Base-by-base conservation (phyloP, 148 eudicot species). In the Diospyros kaki region DNA sequence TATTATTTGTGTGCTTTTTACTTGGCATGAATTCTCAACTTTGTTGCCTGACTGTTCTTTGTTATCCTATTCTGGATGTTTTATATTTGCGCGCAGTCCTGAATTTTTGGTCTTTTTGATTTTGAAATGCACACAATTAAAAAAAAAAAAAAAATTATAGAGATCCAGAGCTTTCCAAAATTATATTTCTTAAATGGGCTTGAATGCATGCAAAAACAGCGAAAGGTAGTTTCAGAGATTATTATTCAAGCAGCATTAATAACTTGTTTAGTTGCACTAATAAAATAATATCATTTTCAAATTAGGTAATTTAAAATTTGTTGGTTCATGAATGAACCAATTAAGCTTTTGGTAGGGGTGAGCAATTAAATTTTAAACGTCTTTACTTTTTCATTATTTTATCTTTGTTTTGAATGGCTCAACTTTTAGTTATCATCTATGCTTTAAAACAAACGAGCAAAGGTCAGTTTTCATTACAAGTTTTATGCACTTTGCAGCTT, bases 1-100 rank as follows among this genome's bases (percentile, higher is more conserved):
- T 69, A 50, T 12, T 52, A 38, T 45, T 63, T 14, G n/a, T 58
- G 45, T 68, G 17, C 3, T n/a, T 68, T 17, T 41, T 28, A 64
- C 40, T 4, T 4, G 67, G 50, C 73, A 9, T 60, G 42, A 52
- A n/a, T 74, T 73, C 44, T 66, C 42, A 70, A 28, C 68, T 54
- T 11, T 48, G 42, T 28, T 10, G 39, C 41, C 66, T 40, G 9
- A 45, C 67, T 28, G 18, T 42, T 10, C 15, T 12, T 1, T 12
- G 42, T 9, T 40, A 8, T 40, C 63, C 50, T 7, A 7, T 18
- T 12, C 18, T 46, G 41, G 75, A 73, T 48, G 45, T 38, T 51
- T 73, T 38, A 8, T 52, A 42, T 12, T 13, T 28, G 28, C 38
- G 4, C 42, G 18, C n/a, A 7, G 13, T 40, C 58, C 9, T 10